phyloP scores from a whole-genome alignment of 2,329 filamentous ascomycete species.

The Domatiomyces catenatus region DNA sequence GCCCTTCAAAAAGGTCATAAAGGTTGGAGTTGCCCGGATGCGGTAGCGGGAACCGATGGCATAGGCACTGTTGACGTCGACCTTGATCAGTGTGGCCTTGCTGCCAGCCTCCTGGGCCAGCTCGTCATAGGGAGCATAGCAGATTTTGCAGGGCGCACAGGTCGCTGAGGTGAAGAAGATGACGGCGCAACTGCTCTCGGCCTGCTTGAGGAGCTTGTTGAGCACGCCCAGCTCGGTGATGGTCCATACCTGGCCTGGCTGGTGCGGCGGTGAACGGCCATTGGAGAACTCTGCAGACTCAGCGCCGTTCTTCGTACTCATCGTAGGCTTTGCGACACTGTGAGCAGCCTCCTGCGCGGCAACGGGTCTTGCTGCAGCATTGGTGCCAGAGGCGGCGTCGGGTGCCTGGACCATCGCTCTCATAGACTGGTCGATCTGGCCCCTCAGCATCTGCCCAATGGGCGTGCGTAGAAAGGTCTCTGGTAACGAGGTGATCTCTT shows the following conservation, averaged over 20 bases:
- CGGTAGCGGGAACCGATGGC: slow-evolving; percentile 50
- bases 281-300: slow-evolving; percentile 4
- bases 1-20: slow-evolving; percentile 68
- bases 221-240: slow-evolving; percentile 46
- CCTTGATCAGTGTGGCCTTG: slow-evolving; percentile 56
- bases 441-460: slow-evolving; percentile 74
- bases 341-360: slow-evolving; percentile 10
- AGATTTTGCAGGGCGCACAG: slow-evolving; percentile 66
- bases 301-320: too few relatives aligned
- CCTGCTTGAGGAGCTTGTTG: slow-evolving; percentile 43
- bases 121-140: slow-evolving; percentile 70
- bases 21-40: slow-evolving; percentile 69
- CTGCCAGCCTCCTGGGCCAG: slow-evolving; percentile 57
- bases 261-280: not conserved
- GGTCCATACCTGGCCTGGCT: slow-evolving; percentile 40
- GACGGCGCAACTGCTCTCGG: slow-evolving; percentile 54
- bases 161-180: slow-evolving; percentile 88
- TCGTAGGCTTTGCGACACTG: slow-evolving; percentile 1
- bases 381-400: slow-evolving; percentile 19
- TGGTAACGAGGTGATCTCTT: slow-evolving; percentile 72
- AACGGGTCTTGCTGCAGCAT: slow-evolving; percentile 7
- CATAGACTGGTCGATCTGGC: slow-evolving; percentile 54
- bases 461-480: slow-evolving; percentile 72
- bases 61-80: slow-evolving; percentile 58
- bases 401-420: slow-evolving; percentile 47